These are phyloP conservation scores for Oxyria digyna DNA, from an alignment of 148 eudicot species.

Conservation along the genomic window DNA sequence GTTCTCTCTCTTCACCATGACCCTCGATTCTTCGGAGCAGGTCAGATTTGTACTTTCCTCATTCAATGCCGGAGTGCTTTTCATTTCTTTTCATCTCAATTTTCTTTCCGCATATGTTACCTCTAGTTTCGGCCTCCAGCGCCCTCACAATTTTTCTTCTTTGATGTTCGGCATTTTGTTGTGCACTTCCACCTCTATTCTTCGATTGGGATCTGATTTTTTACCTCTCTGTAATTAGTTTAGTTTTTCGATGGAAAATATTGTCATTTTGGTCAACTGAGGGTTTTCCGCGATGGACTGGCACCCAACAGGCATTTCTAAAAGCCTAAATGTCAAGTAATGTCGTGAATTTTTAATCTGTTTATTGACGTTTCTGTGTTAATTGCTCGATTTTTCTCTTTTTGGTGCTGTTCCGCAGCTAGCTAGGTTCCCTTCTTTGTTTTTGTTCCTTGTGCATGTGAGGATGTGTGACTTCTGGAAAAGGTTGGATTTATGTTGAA, in stretches of 20 bases:
- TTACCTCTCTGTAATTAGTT: not conserved
- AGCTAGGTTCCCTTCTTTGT: not conserved
- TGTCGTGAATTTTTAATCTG: not conserved
- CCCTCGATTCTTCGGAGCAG: constrained; percentile 32
- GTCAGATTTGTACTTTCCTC: constrained; percentile 19
- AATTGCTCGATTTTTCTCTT: not conserved
- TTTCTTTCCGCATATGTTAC: not conserved
- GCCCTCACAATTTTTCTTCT: not conserved
- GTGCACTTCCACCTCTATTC: not conserved
- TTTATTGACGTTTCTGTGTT: not conserved
- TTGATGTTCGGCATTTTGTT: not conserved
- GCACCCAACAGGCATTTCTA: not conserved
- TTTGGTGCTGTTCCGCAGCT: not conserved
- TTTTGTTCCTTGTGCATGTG: not conserved
- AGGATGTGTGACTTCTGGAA: not conserved
- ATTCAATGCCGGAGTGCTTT: not conserved
- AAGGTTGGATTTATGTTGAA: not conserved
- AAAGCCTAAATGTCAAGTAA: not conserved
- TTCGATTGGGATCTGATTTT: not conserved
- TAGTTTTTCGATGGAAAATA: not conserved
- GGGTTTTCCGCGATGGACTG: not conserved
- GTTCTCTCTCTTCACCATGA: constrained; percentile 25
- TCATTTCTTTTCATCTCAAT: not conserved
- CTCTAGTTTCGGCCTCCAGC: not conserved
- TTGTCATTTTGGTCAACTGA: not conserved